phyloP scores from a whole-genome alignment of 169 alveolate species.

The Cryptosporidium muris region DNA sequence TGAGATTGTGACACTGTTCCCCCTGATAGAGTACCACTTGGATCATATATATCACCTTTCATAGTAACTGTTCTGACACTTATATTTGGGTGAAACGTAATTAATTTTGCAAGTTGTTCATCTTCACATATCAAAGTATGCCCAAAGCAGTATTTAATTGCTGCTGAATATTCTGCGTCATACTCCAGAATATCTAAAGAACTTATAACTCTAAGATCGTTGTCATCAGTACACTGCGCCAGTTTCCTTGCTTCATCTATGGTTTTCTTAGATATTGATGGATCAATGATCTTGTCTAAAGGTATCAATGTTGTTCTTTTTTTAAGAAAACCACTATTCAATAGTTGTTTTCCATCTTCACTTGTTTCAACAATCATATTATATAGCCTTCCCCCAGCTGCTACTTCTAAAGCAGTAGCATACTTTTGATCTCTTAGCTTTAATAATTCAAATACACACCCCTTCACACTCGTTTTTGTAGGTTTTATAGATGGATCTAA shows the following conservation, averaged over 20 bases:
- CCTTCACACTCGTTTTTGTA: constrained; percentile 74
- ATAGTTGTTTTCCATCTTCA: constrained; percentile 55
- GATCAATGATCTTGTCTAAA: constrained; percentile 39
- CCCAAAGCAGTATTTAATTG: constrained; percentile 83
- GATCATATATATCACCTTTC: constrained; percentile 81
- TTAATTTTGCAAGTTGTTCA: constrained; percentile 78
- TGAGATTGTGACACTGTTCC: constrained; percentile 66
- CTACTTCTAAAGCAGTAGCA: constrained; percentile 85
- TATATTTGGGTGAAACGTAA: constrained; percentile 74
- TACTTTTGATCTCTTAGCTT: constrained; percentile 78
- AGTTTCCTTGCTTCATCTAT: constrained; percentile 70
- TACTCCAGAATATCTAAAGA: constrained; percentile 79
- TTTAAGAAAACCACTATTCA: constrained; percentile 54
- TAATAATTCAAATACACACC: constrained; percentile 81
- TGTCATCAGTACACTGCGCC: constrained; percentile 75
- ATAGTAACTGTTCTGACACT: constrained; percentile 76
- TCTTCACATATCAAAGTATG: constrained; percentile 81
- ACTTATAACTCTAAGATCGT: constrained; percentile 42
- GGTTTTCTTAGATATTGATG: constrained; percentile 65
- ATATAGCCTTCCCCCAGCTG: constrained; percentile 81
- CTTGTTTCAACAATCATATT: constrained; percentile 65
- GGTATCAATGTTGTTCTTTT: constrained; percentile 65
- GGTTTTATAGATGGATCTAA: constrained; percentile 9
- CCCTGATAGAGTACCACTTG: constrained; percentile 81
- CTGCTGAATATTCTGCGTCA: constrained; percentile 76